Evolutionary conservation across 495 filamentous ascomycete species (phyloP).

Genomic region (Penicillium manginii): DNA sequence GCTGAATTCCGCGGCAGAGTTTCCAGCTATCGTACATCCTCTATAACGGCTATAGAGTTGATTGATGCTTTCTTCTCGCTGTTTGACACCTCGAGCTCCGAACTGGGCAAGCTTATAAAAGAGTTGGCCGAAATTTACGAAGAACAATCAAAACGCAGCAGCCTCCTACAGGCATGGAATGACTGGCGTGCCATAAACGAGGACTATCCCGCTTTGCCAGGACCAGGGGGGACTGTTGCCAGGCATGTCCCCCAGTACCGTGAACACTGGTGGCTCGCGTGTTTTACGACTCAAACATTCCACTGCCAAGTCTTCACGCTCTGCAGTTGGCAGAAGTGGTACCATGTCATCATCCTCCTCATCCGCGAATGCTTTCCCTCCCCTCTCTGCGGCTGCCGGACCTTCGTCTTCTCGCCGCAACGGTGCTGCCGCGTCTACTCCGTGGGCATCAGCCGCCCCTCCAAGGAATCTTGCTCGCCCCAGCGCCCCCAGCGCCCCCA

Average conservation of each 20-base stretch:
- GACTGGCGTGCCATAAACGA: conserved; percentile 95
- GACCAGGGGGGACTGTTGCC: conserved; percentile 62
- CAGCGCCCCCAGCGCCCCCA: conserved; percentile 31
- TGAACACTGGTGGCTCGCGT: conserved; percentile 50
- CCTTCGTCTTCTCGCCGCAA: conserved; percentile 35
- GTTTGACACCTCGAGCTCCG: conserved; percentile 76
- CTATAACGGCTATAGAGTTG: conserved; percentile 70
- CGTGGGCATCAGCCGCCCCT: conserved; percentile 50
- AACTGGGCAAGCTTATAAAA: conserved; percentile 86
- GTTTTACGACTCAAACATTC: conserved; percentile 77
- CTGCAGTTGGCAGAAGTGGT: conserved; percentile 55
- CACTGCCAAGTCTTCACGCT: conserved; percentile 72
- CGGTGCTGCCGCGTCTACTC: conserved; percentile 44
- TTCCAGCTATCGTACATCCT: conserved; percentile 69
- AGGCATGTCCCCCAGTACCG: conserved; percentile 48
- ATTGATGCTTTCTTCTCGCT: conserved; percentile 81
- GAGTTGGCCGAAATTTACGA: conserved; percentile 95
- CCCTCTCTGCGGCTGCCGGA: conserved; percentile 46
- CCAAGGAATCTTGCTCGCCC: conserved; percentile 35
- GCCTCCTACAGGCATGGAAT: conserved; percentile 81
- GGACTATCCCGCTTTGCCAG: conserved; percentile 90
- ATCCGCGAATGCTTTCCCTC: conserved; percentile 50
- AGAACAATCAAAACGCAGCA: conserved; percentile 69
- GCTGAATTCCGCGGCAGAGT: conserved; percentile 75
- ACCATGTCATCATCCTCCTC: conserved; percentile 31